These are phyloP conservation scores for Diaporthe australafricana DNA, from an alignment of 2,329 filamentous ascomycete genomes.

Conservation along the genomic window DNA sequence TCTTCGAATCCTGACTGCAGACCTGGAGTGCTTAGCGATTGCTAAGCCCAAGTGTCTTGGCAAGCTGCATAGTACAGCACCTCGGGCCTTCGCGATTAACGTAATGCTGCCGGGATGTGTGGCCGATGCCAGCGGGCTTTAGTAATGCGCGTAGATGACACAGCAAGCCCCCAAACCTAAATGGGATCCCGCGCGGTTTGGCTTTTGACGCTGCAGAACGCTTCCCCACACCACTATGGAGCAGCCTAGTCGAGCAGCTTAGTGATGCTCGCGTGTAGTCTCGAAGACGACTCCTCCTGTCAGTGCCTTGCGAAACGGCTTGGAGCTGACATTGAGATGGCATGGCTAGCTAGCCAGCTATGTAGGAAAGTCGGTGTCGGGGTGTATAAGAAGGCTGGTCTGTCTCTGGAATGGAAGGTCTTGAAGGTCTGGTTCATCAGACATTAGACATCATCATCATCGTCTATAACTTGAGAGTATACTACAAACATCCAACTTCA, in stretches of 20 bases:
- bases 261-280: slow-evolving; percentile 8
- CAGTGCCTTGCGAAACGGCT: not conserved
- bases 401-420: not conserved
- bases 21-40: not conserved
- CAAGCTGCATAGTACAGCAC: not conserved
- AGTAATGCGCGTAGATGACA: not conserved
- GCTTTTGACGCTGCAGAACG: not conserved
- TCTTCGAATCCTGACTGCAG: not conserved
- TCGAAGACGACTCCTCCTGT: not conserved
- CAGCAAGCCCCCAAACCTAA: not conserved
- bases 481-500: not conserved
- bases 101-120: not conserved
- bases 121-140: not conserved
- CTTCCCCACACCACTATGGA: not conserved
- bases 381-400: slow-evolving; percentile 17
- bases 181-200: not conserved
- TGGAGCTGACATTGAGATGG: not conserved
- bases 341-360: not conserved
- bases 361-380: not conserved
- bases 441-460: slow-evolving; percentile 7
- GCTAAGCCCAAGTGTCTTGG: slow-evolving; percentile 14
- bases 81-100: slow-evolving; percentile 16
- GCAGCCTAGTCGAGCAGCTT: not conserved
- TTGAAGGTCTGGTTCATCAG: slow-evolving; percentile 15
- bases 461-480: not conserved